A percentile compares a stretch with the other conserved stretches of the same genome.
Conservation (phyloP, 305 asterid genomes). For the Fraxinus sp. region DNA sequence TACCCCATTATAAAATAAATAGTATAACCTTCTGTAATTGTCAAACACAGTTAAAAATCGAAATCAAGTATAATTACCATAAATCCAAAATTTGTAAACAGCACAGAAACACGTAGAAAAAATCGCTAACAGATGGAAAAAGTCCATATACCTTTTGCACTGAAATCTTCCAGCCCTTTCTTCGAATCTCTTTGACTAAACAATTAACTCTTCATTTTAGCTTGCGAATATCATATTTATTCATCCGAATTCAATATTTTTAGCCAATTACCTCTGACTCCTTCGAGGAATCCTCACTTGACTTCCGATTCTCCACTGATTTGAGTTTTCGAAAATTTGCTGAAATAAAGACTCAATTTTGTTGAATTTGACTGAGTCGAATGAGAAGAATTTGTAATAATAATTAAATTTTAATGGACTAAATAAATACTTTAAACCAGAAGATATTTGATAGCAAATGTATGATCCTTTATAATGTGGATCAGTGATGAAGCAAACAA, state of each 20-base stretch:
- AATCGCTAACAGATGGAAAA: not conserved
- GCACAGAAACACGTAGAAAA: not conserved
- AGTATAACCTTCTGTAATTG: not conserved
- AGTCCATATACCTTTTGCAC: not conserved
- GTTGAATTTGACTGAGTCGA: not conserved
- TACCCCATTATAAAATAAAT: not conserved
- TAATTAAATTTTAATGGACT: not conserved
- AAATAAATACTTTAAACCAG: not conserved
- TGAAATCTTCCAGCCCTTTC: not conserved
- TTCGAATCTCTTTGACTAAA: not conserved
- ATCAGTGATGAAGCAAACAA: slow-evolving; percentile 16
- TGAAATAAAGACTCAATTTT: not conserved
- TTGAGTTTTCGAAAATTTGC: not conserved
- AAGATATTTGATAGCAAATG: slow-evolving; percentile 18
- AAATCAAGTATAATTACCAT: not conserved
- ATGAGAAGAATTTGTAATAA: not conserved
- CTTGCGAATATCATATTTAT: not conserved
- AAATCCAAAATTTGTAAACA: not conserved
- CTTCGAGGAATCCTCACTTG: not conserved
- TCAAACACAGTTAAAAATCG: not conserved
- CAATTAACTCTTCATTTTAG: not conserved
- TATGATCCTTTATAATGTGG: slow-evolving; percentile 22
- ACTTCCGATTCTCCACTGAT: not conserved
- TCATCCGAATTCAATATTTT: not conserved
- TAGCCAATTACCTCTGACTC: not conserved